These are phyloP conservation scores for Lenwebbia sp. DNA, from an alignment of 345 rosid genomes.

Conservation along the genomic window DNA sequence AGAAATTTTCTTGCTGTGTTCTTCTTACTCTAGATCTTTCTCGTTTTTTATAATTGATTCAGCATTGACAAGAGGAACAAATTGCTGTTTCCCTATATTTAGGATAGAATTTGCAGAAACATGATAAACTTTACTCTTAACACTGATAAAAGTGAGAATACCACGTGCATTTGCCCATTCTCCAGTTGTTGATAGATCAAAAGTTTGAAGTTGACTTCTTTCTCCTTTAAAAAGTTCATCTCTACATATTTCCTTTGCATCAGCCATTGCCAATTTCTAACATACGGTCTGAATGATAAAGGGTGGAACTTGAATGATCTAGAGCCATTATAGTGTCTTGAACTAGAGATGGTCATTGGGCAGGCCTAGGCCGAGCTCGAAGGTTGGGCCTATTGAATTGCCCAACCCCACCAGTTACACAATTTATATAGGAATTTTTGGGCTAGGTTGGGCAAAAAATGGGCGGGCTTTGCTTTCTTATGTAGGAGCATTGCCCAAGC, in stretches of 20 bases:
- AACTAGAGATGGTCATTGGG: neutral
- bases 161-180: neutral
- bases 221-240: neutral
- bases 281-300: neutral
- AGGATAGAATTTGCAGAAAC: neutral
- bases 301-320: neutral
- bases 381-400: neutral
- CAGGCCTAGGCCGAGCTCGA: rapidly evolving
- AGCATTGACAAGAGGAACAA: neutral
- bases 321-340: neutral
- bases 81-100: neutral
- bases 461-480: neutral
- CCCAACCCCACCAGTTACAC: neutral
- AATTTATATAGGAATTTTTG: no score
- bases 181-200: neutral
- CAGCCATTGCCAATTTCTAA: neutral
- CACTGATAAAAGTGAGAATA: neutral
- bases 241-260: neutral
- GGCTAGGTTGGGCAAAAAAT: neutral
- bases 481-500: neutral
- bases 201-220: neutral
- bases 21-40: neutral
- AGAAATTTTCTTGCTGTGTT: neutral
- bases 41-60: neutral
- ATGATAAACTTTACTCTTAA: neutral